These are phyloP conservation scores for Mycena alexandri DNA, from an alignment of 768 basidiomycete species.

Conservation along the genomic window DNA sequence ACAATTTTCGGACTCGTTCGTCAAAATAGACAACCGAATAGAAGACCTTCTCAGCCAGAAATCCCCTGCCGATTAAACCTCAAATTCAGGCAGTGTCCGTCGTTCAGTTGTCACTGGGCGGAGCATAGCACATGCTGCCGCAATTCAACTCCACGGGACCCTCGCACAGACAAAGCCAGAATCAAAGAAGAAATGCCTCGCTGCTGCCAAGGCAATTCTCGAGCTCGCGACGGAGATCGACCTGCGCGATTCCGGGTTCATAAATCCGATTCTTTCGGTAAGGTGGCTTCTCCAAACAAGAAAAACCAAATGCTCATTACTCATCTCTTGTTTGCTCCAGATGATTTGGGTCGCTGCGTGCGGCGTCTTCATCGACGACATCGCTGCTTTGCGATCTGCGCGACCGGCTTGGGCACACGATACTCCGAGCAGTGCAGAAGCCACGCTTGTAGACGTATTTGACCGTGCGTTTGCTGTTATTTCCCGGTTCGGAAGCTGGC, in stretches of 20 bases:
- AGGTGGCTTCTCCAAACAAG: too few relatives aligned
- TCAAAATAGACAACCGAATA: constrained; percentile 8
- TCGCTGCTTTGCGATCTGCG: constrained; percentile 3
- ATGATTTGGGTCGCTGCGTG: constrained; percentile 30
- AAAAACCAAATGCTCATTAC: too few relatives aligned
- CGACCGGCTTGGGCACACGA: constrained; percentile 11
- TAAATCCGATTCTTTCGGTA: constrained; percentile 18
- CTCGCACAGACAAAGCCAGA: constrained; percentile 7
- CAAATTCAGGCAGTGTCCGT: not conserved
- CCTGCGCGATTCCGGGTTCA: not conserved
- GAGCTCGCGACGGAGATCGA: not conserved
- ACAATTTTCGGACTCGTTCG: not conserved
- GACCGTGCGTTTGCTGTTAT: constrained; percentile 12
- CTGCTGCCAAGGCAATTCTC: constrained; percentile 25
- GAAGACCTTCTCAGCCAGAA: not conserved
- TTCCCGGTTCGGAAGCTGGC: constrained; percentile 6
- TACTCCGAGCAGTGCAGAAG: not conserved
- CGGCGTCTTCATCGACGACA: constrained; percentile 24
- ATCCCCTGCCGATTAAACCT: not conserved
- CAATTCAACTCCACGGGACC: constrained; percentile 31
- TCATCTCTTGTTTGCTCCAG: constrained; percentile 1
- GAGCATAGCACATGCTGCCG: constrained; percentile 32
- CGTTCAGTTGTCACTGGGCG: constrained; percentile 22
- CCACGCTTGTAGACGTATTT: not conserved
- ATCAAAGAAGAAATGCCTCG: constrained; percentile 24